Base-by-base conservation (phyloP, 805 yeast genomes). In the Candida dajiaensis region DNA sequence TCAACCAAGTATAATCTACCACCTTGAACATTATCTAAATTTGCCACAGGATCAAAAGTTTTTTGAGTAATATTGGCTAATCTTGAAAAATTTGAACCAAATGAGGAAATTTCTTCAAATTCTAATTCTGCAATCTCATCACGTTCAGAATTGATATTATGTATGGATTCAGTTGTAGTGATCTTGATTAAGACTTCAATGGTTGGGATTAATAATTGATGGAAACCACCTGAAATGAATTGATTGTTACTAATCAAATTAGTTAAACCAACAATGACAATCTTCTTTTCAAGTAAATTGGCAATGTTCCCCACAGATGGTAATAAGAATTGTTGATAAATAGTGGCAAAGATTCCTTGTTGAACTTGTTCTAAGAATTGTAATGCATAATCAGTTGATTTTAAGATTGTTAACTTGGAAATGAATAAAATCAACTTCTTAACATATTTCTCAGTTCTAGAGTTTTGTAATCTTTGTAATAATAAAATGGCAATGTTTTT, bases 21-120 rank as follows among this genome's bases (percentile, higher is more conserved):
- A 31, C 51, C 49, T 8, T 50, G 48, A 42, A 53, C 43, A 42
- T 51, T 52, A 18, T 49, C 50, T 11, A 54, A 23, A 12, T 40
- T 12, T 7, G 49, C 35, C 6, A 43, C 22, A 18, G 97, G 96
- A 65, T 94, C 97, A 53, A 78, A 72, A 4, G 83, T 74, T 51
- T 73, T 78, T 15, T 66, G 66, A 29, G 77, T 72, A 41, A 89
- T 81, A 3, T 85, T 76, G 1, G 76, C 79, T 49, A 94, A 71
- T 58, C 77, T 81, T 44, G 95, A 86, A 65, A 79, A 94, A 44
- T 83, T 80, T 0, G 97, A 83, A 2, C 98, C 98, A 66, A 90
- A 94, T 2, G 94, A 72, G 0, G 89, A 67, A 42, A 83, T 75
- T 50, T 89, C 96, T 44, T 85, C 89, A 26, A 76, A 56, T 53